These are phyloP conservation scores for Phoma sp. DNA, from an alignment of 2,329 filamentous ascomycete genomes.

Conservation along the genomic window DNA sequence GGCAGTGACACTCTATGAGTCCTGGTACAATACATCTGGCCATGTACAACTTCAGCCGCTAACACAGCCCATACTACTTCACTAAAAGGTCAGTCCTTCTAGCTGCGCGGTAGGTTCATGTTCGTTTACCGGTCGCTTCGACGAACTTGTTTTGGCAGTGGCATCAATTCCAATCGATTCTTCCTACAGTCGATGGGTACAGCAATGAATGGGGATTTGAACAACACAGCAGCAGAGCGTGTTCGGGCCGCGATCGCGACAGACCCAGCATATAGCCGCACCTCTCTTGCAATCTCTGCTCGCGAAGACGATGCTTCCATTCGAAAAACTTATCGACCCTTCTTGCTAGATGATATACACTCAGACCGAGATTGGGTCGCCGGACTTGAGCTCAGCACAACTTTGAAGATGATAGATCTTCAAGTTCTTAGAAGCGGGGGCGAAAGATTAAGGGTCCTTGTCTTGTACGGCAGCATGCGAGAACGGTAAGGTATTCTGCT, in stretches of 20 bases:
- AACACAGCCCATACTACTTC: too few relatives aligned
- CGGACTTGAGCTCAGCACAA: conserved; percentile 62
- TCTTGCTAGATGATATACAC: conserved; percentile 54
- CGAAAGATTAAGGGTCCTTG: conserved; percentile 61
- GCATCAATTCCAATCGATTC: too few relatives aligned
- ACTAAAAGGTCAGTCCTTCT: too few relatives aligned
- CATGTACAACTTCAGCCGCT: too few relatives aligned
- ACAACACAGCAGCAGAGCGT: conserved; percentile 33
- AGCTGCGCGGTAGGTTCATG: too few relatives aligned
- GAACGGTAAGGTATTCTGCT: conserved; percentile 42
- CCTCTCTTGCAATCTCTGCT: conserved; percentile 49
- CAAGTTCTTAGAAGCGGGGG: conserved; percentile 50
- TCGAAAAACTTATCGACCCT: conserved; percentile 63
- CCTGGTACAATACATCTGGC: too few relatives aligned
- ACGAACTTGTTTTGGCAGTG: too few relatives aligned
- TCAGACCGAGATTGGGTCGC: conserved; percentile 62
- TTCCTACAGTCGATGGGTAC: too few relatives aligned
- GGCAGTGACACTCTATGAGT: too few relatives aligned
- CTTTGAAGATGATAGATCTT: conserved; percentile 57
- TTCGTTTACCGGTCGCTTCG: too few relatives aligned
- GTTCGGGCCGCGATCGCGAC: conserved; percentile 14
- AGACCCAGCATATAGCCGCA: conserved; percentile 21
- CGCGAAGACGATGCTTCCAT: conserved; percentile 55
- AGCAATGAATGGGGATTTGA: conserved; percentile 29
- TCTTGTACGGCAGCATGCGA: conserved; percentile 67